Conservation (phyloP, 2,329 filamentous ascomycete genomes). For the Westerdykella aurantiaca region DNA sequence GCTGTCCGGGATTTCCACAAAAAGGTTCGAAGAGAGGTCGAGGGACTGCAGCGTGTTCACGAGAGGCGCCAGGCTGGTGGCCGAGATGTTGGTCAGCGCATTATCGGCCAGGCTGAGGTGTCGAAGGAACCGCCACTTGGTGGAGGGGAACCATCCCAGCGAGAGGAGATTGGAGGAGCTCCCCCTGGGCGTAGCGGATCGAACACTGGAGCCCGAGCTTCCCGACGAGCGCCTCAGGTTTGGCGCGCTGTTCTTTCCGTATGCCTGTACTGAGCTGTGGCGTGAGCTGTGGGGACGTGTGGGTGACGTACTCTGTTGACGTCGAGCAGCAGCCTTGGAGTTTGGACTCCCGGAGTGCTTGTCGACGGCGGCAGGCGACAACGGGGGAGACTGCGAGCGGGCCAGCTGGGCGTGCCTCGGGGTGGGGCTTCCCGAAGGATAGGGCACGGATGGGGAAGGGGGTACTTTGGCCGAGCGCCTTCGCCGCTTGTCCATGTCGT, state of each 20-base stretch:
- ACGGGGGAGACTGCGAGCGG: constrained; percentile 59
- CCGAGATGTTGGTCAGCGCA: constrained; percentile 72
- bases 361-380: constrained; percentile 32
- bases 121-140: constrained; percentile 91
- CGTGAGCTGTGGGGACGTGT: constrained; percentile 69
- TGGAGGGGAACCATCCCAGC: constrained; percentile 66
- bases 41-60: constrained; percentile 85
- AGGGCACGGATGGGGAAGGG: constrained; percentile 68
- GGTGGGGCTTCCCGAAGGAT: constrained; percentile 58
- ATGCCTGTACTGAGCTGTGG: constrained; percentile 59
- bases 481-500: constrained; percentile 90
- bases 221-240: constrained; percentile 85
- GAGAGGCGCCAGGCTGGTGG: constrained; percentile 70
- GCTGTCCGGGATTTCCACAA: constrained; percentile 90
- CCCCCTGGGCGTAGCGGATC: constrained; percentile 51
- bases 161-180: constrained; percentile 74
- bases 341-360: constrained; percentile 47
- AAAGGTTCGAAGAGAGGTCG: constrained; percentile 87
- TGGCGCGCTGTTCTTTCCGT: constrained; percentile 59
- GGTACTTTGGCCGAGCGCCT: constrained; percentile 82
- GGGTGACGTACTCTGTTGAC: constrained; percentile 75
- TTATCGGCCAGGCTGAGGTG: constrained; percentile 92
- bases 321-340: constrained; percentile 28
- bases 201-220: constrained; percentile 77
- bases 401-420: constrained; percentile 61